Evolutionary conservation across 352 stramenopile genomes (phyloP).

Genomic region (Globisporangium uncinulatum): DNA sequence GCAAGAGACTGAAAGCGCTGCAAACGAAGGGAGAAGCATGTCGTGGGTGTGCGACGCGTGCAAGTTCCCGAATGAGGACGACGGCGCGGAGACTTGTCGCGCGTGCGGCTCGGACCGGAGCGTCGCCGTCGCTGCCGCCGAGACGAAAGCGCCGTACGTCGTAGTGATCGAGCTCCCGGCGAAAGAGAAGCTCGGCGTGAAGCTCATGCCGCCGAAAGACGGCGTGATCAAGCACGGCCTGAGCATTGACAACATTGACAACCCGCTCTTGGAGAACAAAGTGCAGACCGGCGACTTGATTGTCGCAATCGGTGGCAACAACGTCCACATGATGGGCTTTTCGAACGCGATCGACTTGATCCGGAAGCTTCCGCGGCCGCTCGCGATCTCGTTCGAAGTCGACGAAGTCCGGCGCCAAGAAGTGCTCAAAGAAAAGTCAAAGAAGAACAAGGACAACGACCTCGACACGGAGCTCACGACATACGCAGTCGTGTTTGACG

Average conservation of each 20-base stretch:
- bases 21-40: slow-evolving; percentile 24
- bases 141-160: slow-evolving; percentile 25
- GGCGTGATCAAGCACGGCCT: slow-evolving; percentile 80
- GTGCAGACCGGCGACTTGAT: slow-evolving; percentile 79
- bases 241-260: slow-evolving; percentile 86
- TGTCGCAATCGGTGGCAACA: slow-evolving; percentile 73
- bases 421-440: slow-evolving; percentile 51
- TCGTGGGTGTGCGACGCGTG: slow-evolving; percentile 56
- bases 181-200: slow-evolving; percentile 84
- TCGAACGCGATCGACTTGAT: slow-evolving; percentile 81
- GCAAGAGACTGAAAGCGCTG: not conserved
- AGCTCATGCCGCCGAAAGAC: slow-evolving; percentile 78
- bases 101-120: slow-evolving; percentile 46
- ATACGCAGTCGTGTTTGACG: slow-evolving; percentile 83
- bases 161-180: slow-evolving; percentile 76
- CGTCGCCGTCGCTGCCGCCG: not conserved
- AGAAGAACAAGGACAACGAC: slow-evolving; percentile 49
- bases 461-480: slow-evolving; percentile 72
- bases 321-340: slow-evolving; percentile 77
- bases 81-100: slow-evolving; percentile 47
- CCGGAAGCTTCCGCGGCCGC: slow-evolving; percentile 68
- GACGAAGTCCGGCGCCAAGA: slow-evolving; percentile 54
- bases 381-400: slow-evolving; percentile 82
- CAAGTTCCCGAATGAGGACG: slow-evolving; percentile 59
- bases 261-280: slow-evolving; percentile 77